phyloP scores from a whole-genome alignment of 495 filamentous ascomycete genomes.

The Evansstolkia leycettana region DNA sequence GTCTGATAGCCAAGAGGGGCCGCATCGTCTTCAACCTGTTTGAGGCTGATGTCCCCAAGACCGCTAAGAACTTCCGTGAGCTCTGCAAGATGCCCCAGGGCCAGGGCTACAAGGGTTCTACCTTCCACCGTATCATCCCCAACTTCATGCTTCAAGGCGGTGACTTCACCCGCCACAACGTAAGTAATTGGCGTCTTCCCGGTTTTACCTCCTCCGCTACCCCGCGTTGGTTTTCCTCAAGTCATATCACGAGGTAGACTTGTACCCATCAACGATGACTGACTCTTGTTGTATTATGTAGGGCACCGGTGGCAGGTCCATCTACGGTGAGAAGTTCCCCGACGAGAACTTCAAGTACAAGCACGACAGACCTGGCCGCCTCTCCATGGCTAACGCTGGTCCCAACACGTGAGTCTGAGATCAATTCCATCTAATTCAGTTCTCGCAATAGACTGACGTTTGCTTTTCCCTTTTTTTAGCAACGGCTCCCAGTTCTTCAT shows the following conservation, averaged over 20 bases:
- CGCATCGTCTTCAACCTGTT: conserved; percentile 87
- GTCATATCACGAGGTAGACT: too few species aligned
- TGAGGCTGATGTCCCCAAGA: conserved; percentile 82
- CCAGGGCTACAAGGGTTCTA: conserved; percentile 75
- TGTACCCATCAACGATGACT: background rate
- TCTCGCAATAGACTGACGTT: too few species aligned
- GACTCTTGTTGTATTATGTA: conserved; percentile 10
- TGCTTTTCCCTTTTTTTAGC: conserved; percentile 17
- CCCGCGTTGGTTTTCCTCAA: background rate
- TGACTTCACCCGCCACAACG: conserved; percentile 91
- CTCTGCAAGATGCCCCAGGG: conserved; percentile 93
- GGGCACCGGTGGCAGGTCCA: conserved; percentile 89
- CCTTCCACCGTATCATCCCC: conserved; percentile 96
- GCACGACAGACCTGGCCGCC: conserved; percentile 77
- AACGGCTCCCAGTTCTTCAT: conserved; percentile 99
- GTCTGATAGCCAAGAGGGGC: conserved; percentile 50
- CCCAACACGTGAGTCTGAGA: conserved; percentile 53
- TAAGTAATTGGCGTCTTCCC: conserved; percentile 26
- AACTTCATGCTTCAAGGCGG: conserved; percentile 98
- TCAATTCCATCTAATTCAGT: too few species aligned
- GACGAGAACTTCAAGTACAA: conserved; percentile 89
- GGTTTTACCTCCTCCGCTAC: background rate
- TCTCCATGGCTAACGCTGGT: conserved; percentile 97
- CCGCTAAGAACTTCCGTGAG: conserved; percentile 88
- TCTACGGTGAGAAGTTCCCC: conserved; percentile 93